phyloP scores from a whole-genome alignment of 345 rosid genomes.

The Lepidium aucheri region DNA sequence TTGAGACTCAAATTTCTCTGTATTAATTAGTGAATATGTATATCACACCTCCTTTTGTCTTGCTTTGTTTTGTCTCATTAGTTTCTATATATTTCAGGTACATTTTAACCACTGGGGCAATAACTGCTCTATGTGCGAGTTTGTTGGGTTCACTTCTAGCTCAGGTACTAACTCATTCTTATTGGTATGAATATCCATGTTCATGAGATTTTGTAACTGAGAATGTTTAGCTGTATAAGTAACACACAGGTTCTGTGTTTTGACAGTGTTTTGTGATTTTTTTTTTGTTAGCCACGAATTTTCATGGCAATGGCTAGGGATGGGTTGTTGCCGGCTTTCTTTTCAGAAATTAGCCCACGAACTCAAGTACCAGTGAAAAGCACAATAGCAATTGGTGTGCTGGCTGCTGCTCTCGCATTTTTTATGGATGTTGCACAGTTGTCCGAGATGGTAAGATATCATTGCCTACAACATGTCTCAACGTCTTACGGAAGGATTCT shows the following conservation, averaged over 20 bases:
- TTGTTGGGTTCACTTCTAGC: slow-evolving; percentile 65
- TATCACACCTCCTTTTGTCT: not conserved
- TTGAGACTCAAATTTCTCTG: not conserved
- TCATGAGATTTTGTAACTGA: not conserved
- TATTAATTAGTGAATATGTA: not conserved
- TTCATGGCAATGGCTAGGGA: slow-evolving; percentile 83
- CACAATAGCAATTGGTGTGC: slow-evolving; percentile 45
- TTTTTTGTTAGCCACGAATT: slow-evolving; percentile 45
- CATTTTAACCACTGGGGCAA: slow-evolving; percentile 50
- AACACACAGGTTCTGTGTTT: not conserved
- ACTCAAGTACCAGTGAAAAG: slow-evolving; percentile 66
- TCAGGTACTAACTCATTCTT: slow-evolving; percentile 32
- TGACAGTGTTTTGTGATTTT: slow-evolving; percentile 2
- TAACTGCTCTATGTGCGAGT: slow-evolving; percentile 62
- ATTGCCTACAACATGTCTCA: not conserved
- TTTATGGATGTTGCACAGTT: slow-evolving; percentile 66
- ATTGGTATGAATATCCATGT: not conserved
- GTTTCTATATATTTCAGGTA: slow-evolving; percentile 32
- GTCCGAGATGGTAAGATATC: slow-evolving; percentile 52
- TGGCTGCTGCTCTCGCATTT: slow-evolving; percentile 46
- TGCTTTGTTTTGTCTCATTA: not conserved
- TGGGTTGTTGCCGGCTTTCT: slow-evolving; percentile 62
- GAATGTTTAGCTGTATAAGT: not conserved
- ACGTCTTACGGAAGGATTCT: not conserved
- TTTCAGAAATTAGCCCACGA: slow-evolving; percentile 49